Percentiles rank a stretch among this genome's conserved stretches.
Conservation (phyloP, 2,329 filamentous ascomycete genomes). For the Colletotrichum sp. region DNA sequence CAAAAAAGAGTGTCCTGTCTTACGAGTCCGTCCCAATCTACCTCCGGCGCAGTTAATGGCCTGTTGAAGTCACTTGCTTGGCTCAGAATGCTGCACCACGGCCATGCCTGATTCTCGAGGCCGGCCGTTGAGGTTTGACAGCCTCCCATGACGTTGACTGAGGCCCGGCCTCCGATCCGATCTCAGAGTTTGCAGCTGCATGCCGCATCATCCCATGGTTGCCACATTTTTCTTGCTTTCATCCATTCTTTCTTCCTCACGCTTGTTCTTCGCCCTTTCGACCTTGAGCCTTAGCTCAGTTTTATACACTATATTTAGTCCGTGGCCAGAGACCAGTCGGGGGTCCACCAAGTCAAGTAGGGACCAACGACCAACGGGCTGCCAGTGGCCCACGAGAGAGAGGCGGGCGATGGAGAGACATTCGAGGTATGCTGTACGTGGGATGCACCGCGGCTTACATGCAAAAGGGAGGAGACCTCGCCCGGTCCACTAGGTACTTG, state of each 20-base stretch:
- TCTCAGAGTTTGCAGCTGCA: neutral
- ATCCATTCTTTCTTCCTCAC: neutral
- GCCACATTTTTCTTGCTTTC: neutral
- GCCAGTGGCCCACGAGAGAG: neutral
- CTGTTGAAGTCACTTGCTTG: neutral
- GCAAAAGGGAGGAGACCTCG: neutral
- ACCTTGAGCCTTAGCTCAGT: neutral
- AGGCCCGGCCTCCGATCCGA: neutral
- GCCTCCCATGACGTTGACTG: neutral
- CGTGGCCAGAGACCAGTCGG: neutral
- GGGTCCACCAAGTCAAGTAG: neutral
- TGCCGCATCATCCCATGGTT: neutral
- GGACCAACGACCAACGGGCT: constrained; percentile 1
- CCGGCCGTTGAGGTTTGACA: neutral
- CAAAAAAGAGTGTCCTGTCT: neutral
- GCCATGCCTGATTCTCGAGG: neutral
- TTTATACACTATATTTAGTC: constrained; percentile 17
- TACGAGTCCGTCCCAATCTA: neutral
- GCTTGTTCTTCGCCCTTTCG: neutral
- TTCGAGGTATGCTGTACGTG: constrained; percentile 11
- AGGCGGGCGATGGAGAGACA: constrained; percentile 6
- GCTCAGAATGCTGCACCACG: neutral
- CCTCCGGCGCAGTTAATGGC: neutral
- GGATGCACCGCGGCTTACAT: constrained; percentile 8
- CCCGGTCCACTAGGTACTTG: neutral